Evolutionary conservation across 164 flowering plant species (phyloP), one percentile per base, ranked within the genome.

Genomic region (Vitis rotundifolia): DNA sequence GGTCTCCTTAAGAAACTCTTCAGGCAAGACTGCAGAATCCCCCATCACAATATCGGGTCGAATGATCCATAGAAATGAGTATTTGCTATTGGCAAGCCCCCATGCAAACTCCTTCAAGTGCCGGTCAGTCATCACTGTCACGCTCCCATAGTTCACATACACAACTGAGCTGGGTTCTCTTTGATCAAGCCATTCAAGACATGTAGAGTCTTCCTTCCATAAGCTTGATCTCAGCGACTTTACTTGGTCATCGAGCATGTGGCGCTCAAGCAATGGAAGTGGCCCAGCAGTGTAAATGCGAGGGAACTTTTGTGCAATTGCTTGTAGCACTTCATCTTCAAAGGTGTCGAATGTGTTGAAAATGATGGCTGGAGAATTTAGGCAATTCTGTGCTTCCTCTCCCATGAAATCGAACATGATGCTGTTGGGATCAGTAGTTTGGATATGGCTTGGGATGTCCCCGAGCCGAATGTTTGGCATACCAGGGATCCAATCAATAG

Each of bases 401-500:
- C 54, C 58, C 68, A 73, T 11, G 70, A 75, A 82, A 16, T 83
- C 60, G 10, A 83, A 51, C 82, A 83, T 73, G 37, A 73, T 61
- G 28, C 75, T 77, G 3, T 75, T 54, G 3, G 59, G 71, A 58
- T 80, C 62, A 0, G 85, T 78, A 2, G 79, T 80, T 57, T 80
- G 56, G 49, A 77, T n/a, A 18, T 77, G 79, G 65, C 61, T 74
- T 4, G 87, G 89, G 1, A 85, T 12, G 69, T 83, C 85, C 61
- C 60, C 80, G 0, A 83, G 75, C 12, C 81, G 76, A 4, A 85
- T 73, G 59, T 73, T 69, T 19, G 26, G 69, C 80, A 83, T 75
- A 9, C 85, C 85, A 1, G 81, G 74, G 19, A 83, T 59, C 85
- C 85, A 81, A 50, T 85, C 85, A 11, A 83, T 61, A 0, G n/a